Conservation (phyloP, 2,329 filamentous ascomycete genomes). For the Penicillium sp. region DNA sequence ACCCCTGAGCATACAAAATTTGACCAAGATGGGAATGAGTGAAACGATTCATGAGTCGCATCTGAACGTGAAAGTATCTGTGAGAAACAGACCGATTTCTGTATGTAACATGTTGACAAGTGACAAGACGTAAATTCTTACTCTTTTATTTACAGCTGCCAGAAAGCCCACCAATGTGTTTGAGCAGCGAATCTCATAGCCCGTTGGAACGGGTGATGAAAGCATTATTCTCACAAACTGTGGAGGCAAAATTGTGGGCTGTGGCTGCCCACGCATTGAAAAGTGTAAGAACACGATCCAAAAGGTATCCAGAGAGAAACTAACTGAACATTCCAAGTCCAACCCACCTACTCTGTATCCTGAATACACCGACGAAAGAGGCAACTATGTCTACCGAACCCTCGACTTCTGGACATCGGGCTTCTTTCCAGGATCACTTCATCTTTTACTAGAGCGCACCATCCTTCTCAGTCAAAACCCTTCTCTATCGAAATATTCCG, state of each 20-base stretch:
- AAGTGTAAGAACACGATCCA: conserved; percentile 3
- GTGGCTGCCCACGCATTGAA: conserved; percentile 18
- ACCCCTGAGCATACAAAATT: no score
- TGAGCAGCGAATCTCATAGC: neutral
- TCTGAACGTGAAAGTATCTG: no score
- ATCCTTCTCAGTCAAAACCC: conserved; percentile 24
- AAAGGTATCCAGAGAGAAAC: neutral
- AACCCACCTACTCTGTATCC: conserved; percentile 13
- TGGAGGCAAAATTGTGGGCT: conserved; percentile 24
- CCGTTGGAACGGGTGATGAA: neutral
- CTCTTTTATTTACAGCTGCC: no score
- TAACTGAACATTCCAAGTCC: neutral
- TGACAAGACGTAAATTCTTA: no score
- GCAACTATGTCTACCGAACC: conserved; percentile 43
- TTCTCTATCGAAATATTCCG: conserved; percentile 20
- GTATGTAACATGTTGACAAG: no score
- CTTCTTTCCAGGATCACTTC: conserved; percentile 52
- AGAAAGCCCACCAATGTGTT: neutral
- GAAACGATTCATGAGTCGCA: no score
- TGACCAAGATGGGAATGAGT: no score
- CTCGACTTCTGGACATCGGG: conserved; percentile 52
- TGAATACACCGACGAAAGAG: conserved; percentile 17
- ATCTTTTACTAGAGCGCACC: conserved; percentile 38
- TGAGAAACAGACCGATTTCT: neutral
- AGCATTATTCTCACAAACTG: conserved; percentile 20